Conservation (phyloP, 768 basidiomycete species). For the Tephrocybe sp. region DNA sequence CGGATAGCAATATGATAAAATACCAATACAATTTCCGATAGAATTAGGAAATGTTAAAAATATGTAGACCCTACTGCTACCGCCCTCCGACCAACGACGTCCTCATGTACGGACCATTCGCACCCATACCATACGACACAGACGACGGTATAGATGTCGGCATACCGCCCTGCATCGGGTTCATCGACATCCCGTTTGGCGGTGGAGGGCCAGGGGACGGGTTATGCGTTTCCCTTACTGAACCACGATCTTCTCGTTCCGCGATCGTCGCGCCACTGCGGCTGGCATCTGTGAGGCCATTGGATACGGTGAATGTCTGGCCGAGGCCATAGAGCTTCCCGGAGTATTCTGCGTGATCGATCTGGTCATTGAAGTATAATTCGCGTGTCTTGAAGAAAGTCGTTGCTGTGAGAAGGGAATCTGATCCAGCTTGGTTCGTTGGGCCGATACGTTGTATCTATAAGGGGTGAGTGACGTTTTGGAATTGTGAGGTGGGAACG, state of each 20-base stretch:
- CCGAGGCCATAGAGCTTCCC: slow-evolving; percentile 84
- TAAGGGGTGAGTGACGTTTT: slow-evolving; percentile 10
- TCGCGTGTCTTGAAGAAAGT: slow-evolving; percentile 97
- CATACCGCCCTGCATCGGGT: slow-evolving; percentile 40
- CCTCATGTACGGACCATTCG: slow-evolving; percentile 64
- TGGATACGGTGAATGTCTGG: slow-evolving; percentile 67
- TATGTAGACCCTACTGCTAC: slow-evolving; percentile 31
- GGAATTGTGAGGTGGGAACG: slow-evolving; percentile 25
- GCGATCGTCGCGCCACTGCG: slow-evolving; percentile 79
- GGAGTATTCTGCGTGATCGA: slow-evolving; percentile 81
- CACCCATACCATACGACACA: slow-evolving; percentile 53
- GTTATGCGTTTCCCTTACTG: slow-evolving; percentile 49
- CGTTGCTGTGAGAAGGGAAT: slow-evolving; percentile 87
- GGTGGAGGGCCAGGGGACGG: slow-evolving; percentile 51
- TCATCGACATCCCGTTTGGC: slow-evolving; percentile 48
- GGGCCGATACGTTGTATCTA: slow-evolving; percentile 87
- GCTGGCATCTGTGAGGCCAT: slow-evolving; percentile 62
- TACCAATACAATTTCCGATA: slow-evolving; percentile 14
- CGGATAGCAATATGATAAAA: slow-evolving; percentile 15
- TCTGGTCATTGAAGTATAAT: slow-evolving; percentile 84
- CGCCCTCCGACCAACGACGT: slow-evolving; percentile 55
- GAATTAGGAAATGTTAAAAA: slow-evolving; percentile 18
- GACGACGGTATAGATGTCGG: slow-evolving; percentile 47
- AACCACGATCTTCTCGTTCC: slow-evolving; percentile 70
- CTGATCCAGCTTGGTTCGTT: slow-evolving; percentile 97